Base-by-base conservation (phyloP, 495 filamentous ascomycete species). In the Chaetomium cochliodes region DNA sequence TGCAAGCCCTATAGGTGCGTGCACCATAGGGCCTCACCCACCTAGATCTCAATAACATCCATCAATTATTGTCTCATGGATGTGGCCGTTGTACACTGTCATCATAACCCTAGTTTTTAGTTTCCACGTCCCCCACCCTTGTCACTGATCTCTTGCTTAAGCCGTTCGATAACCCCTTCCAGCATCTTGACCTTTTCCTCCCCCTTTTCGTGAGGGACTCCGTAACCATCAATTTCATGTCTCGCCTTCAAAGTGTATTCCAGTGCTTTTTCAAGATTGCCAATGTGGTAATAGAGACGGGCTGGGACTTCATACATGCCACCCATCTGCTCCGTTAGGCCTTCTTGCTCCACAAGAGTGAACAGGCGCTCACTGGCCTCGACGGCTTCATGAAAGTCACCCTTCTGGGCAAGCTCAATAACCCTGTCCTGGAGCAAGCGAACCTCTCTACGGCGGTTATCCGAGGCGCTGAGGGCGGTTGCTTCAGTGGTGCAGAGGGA, bases 151-250 rank as follows among this genome's bases (percentile, higher is more conserved):
- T 67, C 65, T 33, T 15, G 58, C 62, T 65, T 47, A 11, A 70
- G 58, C 58, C 47, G 25, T 13, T 28, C 28, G 2, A 70, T 51
- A 0, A 68, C 25, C 0, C 51, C 58, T 18, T 65, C 37, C 56
- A 69, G 7, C 49, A 59, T 64, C 46, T 54, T 37, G 3, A 67
- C 25, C 50, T 65, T 66, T 6, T 55, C 30, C 39, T 44, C 18
- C 0, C 50, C 69, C 13, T 54, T 59, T 26, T 51, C 39, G 0
- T 67, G 72, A 52, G 60, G 92, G 84, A 67, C 62, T 0, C 69
- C 69, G 25, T 59, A 67, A 23, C 54, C 65, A 42, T 56, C 62
- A 13, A 73, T 20, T 55, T 77, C 73, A 2, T 44, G 25, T 54
- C 72, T 49, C 0, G 70, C 70, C 51, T 68, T 47, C 41, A 64